Base-by-base conservation (phyloP, 352 stramenopile species). In the Phytopythium boreale region DNA sequence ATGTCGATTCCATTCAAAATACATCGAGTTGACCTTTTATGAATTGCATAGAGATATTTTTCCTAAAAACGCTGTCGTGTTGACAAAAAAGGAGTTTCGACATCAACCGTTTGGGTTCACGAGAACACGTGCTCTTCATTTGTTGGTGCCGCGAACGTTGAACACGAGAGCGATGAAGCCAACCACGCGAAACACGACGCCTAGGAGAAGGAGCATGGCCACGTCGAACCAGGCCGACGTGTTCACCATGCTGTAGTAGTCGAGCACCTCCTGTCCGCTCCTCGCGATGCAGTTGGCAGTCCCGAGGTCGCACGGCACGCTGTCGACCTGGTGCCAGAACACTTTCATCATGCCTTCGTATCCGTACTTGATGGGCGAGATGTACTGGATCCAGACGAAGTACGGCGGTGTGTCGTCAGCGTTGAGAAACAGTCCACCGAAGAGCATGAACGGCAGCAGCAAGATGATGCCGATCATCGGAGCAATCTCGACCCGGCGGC, bases 331-430 rank as follows among this genome's bases (percentile, higher is more conserved):
- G 19, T 63, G 62, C 77, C 74, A 89, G 66, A 78, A 86, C 1
- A 73, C 53, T 34, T 76, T 76, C 72, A 81, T 83, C 22, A 82
- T 61, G 0, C 27, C 74, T 27, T 82, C 75, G 51, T 71, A 86
- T 46, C 72, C 70, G 57, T 79, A 87, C 61, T 83, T 84, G 62
- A 89, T 76, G 0, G 75, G 78, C 80, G n/a, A n/a, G n/a, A n/a
- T n/a, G n/a, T n/a, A n/a, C n/a, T n/a, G n/a, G n/a, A n/a, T n/a
- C n/a, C n/a, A 89, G 20, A 77, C 31, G 52, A 87, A 85, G 69
- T 84, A 89, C 1, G 60, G 55, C 0, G 76, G 70, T 0, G 69
- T 74, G 14, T 67, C 68, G 29, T 71, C 59, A 0, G 64, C 36
- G 41, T 88, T 88, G 20, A 89, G 12, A 53, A 88, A 75, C 22